Conservation (phyloP, 768 basidiomycete genomes). For the Phylloporus arenicola region DNA sequence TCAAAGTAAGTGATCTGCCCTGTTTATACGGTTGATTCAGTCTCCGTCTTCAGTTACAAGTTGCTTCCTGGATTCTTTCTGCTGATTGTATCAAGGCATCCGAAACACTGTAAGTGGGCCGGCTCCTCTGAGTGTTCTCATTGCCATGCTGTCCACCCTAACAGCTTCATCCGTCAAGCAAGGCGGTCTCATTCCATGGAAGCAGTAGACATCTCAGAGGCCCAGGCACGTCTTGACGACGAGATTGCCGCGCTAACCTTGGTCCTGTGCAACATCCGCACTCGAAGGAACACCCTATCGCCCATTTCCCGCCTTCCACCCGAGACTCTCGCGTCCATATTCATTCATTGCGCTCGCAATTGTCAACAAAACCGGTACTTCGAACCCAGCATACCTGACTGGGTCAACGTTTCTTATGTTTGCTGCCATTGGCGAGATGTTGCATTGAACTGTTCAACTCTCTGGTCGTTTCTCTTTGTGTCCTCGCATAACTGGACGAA, state of each 20-base stretch:
- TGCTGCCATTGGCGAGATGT: constrained; percentile 33
- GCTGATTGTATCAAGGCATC: neutral
- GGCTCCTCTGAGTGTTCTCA: neutral
- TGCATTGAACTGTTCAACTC: constrained; percentile 17
- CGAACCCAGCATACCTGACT: constrained; percentile 10
- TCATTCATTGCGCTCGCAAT: constrained; percentile 1
- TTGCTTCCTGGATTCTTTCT: neutral
- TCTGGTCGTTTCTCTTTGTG: constrained; percentile 24
- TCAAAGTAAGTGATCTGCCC: too few species aligned
- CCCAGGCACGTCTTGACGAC: neutral
- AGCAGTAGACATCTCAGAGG: neutral
- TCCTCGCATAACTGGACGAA: constrained; percentile 31
- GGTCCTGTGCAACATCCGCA: neutral
- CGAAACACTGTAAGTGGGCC: neutral
- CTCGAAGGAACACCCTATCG: constrained; percentile 6
- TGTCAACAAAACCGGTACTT: neutral
- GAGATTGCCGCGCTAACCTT: neutral
- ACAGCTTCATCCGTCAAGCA: neutral
- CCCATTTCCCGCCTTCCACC: constrained; percentile 11
- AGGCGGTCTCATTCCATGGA: neutral
- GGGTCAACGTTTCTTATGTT: constrained; percentile 21
- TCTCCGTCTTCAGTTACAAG: neutral
- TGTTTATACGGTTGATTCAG: neutral
- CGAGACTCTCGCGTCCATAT: constrained; percentile 11
- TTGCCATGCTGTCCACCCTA: neutral